Evolutionary conservation across 2,329 filamentous ascomycete genomes (phyloP).

Genomic region (Ramichloridium luteum): DNA sequence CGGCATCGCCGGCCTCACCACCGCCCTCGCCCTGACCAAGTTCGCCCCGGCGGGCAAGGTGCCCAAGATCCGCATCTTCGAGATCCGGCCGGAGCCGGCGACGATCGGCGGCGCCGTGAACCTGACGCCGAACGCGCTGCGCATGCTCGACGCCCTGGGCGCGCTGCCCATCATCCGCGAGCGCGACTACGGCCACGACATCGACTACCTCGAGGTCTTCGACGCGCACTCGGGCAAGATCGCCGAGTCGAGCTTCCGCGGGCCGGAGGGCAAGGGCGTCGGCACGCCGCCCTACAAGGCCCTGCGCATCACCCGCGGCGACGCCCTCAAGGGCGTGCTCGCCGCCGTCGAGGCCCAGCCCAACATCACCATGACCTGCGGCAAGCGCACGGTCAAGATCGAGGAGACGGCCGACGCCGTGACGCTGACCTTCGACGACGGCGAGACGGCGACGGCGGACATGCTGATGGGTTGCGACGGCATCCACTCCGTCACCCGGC

Average conservation of each 20-base stretch:
- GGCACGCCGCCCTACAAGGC: constrained; percentile 34
- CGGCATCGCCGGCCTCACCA: constrained; percentile 40
- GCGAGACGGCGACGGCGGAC: constrained; percentile 21
- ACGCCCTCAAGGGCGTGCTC: constrained; percentile 32
- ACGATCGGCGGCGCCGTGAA: constrained; percentile 37
- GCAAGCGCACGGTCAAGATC: constrained; percentile 31
- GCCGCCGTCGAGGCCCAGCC: constrained; percentile 28
- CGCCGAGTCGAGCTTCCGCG: constrained; percentile 31
- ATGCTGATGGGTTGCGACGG: constrained; percentile 27
- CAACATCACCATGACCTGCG: constrained; percentile 32
- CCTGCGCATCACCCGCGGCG: constrained; percentile 33
- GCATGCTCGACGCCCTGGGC: constrained; percentile 27
- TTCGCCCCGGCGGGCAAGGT: constrained; percentile 27
- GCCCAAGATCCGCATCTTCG: constrained; percentile 35
- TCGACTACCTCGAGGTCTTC: constrained; percentile 34
- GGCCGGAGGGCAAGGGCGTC: constrained; percentile 31
- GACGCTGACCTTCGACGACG: constrained; percentile 26
- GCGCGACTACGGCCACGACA: constrained; percentile 29
- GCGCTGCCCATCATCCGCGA: constrained; percentile 27
- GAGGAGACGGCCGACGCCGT: constrained; percentile 26
- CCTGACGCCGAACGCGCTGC: constrained; percentile 36
- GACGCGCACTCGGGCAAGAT: constrained; percentile 33
- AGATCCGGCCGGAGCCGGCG: constrained; percentile 34
- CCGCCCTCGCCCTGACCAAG: constrained; percentile 37
- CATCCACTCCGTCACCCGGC: constrained; percentile 30